A percentile compares a stretch with the other conserved stretches of the same genome.
Conservation (phyloP, 192 early-diverging fungal genomes). For the Coemansia sp. region DNA sequence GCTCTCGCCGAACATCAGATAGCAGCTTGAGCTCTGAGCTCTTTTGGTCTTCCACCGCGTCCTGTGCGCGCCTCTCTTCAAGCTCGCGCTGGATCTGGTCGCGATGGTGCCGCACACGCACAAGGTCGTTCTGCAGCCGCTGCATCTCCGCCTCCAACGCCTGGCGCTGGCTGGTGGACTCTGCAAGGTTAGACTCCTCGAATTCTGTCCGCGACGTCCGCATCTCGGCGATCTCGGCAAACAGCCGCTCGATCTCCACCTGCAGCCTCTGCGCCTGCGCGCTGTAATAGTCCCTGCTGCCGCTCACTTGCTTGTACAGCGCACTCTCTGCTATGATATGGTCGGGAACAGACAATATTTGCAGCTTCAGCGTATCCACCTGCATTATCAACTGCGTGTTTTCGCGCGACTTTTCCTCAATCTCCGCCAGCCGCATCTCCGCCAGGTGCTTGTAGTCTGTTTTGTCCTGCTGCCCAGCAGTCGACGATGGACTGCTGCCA, state of each 20-base stretch:
- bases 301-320: constrained; percentile 53
- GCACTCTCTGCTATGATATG: constrained; percentile 55
- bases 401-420: constrained; percentile 55
- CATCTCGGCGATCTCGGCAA: constrained; percentile 49
- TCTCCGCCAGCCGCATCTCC: constrained; percentile 52
- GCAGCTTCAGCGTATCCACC: constrained; percentile 52
- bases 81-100: constrained; percentile 56
- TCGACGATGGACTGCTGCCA: constrained; percentile 2
- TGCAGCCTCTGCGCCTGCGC: constrained; percentile 52
- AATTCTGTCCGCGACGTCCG: constrained; percentile 38
- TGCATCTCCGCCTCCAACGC: constrained; percentile 57
- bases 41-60: constrained; percentile 46
- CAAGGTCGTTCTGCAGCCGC: constrained; percentile 56
- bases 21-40: constrained; percentile 54
- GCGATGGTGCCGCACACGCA: constrained; percentile 56
- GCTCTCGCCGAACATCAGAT: constrained; percentile 56
- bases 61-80: constrained; percentile 48
- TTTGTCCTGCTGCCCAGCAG: constrained; percentile 46
- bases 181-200: constrained; percentile 40
- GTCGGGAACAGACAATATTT: constrained; percentile 54
- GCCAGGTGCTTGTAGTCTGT: constrained; percentile 52
- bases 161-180: constrained; percentile 43
- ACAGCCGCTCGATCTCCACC: constrained; percentile 39
- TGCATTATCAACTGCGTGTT: constrained; percentile 49
- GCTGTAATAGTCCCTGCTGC: constrained; percentile 54